Evolutionary conservation across 371 early-diverging fungal species (phyloP).

Genomic region (Apophysomyces sp.): DNA sequence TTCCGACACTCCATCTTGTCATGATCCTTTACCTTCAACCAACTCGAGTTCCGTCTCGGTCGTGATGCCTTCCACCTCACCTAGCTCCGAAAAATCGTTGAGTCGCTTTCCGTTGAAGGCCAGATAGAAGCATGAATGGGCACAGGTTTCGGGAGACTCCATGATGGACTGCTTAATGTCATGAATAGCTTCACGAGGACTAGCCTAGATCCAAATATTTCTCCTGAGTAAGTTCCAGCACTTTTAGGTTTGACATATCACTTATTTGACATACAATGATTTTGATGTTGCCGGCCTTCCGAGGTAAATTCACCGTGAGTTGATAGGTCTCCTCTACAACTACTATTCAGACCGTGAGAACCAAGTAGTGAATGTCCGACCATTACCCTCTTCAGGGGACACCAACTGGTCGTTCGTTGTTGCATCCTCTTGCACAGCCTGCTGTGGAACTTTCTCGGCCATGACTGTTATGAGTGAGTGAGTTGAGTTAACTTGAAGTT

Average conservation of each 20-base stretch:
- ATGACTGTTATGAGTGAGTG: constrained; percentile 6
- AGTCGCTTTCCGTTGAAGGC: constrained; percentile 68
- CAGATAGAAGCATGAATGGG: constrained; percentile 89
- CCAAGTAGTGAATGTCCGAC: background rate
- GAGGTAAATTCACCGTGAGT: constrained; percentile 59
- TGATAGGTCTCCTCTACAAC: constrained; percentile 58
- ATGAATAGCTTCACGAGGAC: constrained; percentile 75
- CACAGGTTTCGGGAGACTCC: constrained; percentile 84
- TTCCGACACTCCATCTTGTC: background rate
- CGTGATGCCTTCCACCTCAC: constrained; percentile 75
- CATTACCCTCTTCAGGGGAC: constrained; percentile 14
- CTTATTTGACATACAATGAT: constrained; percentile 41
- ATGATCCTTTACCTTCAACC: constrained; percentile 68
- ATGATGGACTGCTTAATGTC: constrained; percentile 88
- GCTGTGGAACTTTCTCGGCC: constrained; percentile 22
- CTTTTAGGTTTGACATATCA: background rate
- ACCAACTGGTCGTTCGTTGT: constrained; percentile 9
- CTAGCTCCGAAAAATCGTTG: constrained; percentile 73
- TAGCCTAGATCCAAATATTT: constrained; percentile 50
- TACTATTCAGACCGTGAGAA: constrained; percentile 9
- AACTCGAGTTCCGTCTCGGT: constrained; percentile 66
- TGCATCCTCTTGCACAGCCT: constrained; percentile 7
- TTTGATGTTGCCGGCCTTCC: constrained; percentile 50
- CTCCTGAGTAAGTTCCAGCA: background rate
- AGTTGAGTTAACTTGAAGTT: too few species aligned